phyloP scores from a whole-genome alignment of 1,284 basidiomycete genomes.

The Earliella scabrosa region DNA sequence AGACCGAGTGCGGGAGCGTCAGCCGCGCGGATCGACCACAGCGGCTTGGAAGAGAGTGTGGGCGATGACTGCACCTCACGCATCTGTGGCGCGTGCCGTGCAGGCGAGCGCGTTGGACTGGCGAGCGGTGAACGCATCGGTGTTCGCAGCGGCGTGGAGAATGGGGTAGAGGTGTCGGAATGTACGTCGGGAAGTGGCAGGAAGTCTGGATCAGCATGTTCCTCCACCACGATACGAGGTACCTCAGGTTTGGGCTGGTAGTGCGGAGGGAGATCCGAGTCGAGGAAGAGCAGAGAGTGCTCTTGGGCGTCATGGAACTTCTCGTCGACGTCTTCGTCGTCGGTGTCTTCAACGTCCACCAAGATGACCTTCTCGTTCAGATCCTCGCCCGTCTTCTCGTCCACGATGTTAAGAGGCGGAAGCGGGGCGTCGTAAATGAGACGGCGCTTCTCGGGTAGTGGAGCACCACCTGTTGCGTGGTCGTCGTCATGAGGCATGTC shows the following conservation, averaged over 20 bases:
- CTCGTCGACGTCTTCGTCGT: slow-evolving; percentile 34
- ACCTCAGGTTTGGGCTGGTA: slow-evolving; percentile 21
- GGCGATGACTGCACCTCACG: slow-evolving; percentile 31
- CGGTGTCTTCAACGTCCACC: slow-evolving; percentile 13
- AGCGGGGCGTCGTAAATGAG: slow-evolving; percentile 16
- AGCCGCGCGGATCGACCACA: slow-evolving; percentile 46
- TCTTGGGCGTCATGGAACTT: slow-evolving; percentile 44
- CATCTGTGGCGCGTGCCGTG: slow-evolving; percentile 34
- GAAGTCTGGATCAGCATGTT: slow-evolving; percentile 35
- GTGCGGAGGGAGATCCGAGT: slow-evolving; percentile 20
- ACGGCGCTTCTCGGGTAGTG: slow-evolving; percentile 22
- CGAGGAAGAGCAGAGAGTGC: slow-evolving; percentile 22
- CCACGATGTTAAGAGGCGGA: slow-evolving; percentile 5
- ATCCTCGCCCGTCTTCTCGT: slow-evolving; percentile 8
- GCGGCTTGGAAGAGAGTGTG: slow-evolving; percentile 36
- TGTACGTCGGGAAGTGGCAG: slow-evolving; percentile 34
- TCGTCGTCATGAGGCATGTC: slow-evolving; percentile 15
- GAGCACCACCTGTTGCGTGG: neutral
- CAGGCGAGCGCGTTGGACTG: slow-evolving; percentile 29
- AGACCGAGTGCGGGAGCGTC: slow-evolving; percentile 36
- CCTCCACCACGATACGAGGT: slow-evolving; percentile 26
- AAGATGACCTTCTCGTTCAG: slow-evolving; percentile 14
- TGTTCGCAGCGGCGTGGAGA: slow-evolving; percentile 29
- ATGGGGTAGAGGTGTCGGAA: slow-evolving; percentile 24
- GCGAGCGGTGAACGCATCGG: slow-evolving; percentile 3